Percentiles rank a stretch among this genome's conserved stretches.
phyloP scores from a whole-genome alignment of 1,139 yeast species.

The Spencermartinsiella ligniputridi region DNA sequence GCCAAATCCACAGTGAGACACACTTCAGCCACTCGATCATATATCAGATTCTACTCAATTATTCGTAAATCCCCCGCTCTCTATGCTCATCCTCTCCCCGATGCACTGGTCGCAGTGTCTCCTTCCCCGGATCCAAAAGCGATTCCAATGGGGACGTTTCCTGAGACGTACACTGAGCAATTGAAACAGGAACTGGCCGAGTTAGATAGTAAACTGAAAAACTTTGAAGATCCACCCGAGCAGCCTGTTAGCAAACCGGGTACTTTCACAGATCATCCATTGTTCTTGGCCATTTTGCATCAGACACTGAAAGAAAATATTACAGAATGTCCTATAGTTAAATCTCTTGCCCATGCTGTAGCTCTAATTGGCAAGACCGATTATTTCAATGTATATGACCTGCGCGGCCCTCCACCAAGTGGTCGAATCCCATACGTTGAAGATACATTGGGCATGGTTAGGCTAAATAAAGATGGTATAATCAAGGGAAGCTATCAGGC shows the following conservation, averaged over 20 bases:
- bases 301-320: conserved; percentile 31
- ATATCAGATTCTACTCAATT: too few species aligned
- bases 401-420: conserved; percentile 60
- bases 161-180: conserved; percentile 13
- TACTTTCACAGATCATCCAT: conserved; percentile 15
- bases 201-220: neutral
- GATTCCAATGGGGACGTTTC: conserved; percentile 26
- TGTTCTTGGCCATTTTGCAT: conserved; percentile 31
- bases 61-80: conserved; percentile 14
- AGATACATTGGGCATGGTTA: conserved; percentile 67
- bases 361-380: conserved; percentile 41
- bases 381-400: conserved; percentile 70
- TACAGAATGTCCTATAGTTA: conserved; percentile 52
- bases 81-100: conserved; percentile 17
- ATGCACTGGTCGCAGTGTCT: conserved; percentile 14
- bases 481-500: conserved; percentile 52
- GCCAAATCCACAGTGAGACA: too few species aligned
- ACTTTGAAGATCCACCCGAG: conserved; percentile 3
- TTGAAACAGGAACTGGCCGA: conserved; percentile 28
- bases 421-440: conserved; percentile 72
- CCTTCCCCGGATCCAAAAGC: conserved; percentile 19
- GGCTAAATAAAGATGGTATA: conserved; percentile 51
- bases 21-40: too few species aligned
- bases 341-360: conserved; percentile 53
- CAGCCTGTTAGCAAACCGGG: conserved; percentile 10